Evolutionary conservation across 305 asterid genomes (phyloP), one percentile per base, ranked within the genome.

Genomic region (Plantago rigida): DNA sequence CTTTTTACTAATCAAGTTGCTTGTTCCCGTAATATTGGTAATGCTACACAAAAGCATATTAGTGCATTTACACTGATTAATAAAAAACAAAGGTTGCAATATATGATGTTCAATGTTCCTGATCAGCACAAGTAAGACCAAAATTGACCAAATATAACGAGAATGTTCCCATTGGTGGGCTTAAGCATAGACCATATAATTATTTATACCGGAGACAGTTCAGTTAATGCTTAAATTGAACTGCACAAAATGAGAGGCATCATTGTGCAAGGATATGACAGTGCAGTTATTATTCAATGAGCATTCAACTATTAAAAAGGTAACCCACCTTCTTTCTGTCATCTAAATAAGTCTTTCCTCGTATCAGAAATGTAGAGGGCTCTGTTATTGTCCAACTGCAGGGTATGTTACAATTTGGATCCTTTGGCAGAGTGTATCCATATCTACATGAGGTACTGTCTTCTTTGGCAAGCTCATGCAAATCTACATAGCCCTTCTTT

Each of bases 321-420:
- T 47, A 17, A 61, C 44, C 34, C 71, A 91, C 96, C 99, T 92
- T 92, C 72, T 79, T 83, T 67, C 78, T 74, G 77, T 89, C 99
- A 79, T 83, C 91, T 71, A 86, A 81, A 77, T 92, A 92, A 44
- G 94, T 92, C 78, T 80, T 71, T 71, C 97, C 97, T 62, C 97
- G 97, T 52, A 92, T 89, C 64, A 92, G 77, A 75, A 86, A 92
- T 47, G 91, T 79, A 39, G 96, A 86, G 55, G 94, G 89, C 63
- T 92, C 99, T 15, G 96, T 71, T 74, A 74, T 70, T 42, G 89
- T 79, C 96, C 95, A 92, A 77, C 96, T 92, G 82, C 96, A 92
- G 65, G 69, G 97, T 62, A 70, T 51, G 76, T 76, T 89, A 76
- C 91, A 89, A 51, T 75, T 65, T 69, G 85, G 76, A 78, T 92